Conservation (phyloP, 2,329 filamentous ascomycete species). For the Fusarium tjaetaba region DNA sequence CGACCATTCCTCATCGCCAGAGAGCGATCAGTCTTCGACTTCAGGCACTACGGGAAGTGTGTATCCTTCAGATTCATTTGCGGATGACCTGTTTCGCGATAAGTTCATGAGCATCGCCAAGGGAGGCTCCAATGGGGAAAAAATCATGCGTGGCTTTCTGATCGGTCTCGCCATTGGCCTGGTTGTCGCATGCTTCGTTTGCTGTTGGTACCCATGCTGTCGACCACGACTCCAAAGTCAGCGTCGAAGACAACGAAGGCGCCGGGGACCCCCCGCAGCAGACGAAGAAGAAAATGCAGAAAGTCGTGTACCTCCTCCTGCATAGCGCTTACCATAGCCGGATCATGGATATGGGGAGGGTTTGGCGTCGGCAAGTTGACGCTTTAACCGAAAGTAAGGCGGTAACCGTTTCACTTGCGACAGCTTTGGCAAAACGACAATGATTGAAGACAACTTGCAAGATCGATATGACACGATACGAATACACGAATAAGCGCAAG, state of each 20-base stretch:
- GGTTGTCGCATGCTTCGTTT: conserved; percentile 46
- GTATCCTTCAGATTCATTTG: conserved; percentile 28
- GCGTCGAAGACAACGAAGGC: conserved; percentile 30
- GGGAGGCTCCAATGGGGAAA: conserved; percentile 46
- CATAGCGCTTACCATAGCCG: not conserved
- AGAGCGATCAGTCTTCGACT: conserved; percentile 27
- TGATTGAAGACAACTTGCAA: not conserved
- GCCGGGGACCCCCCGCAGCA: conserved; percentile 25
- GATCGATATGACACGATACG: not conserved
- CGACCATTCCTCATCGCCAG: conserved; percentile 39
- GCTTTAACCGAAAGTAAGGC: not conserved
- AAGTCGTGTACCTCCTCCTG: conserved; percentile 19
- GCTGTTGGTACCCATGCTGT: conserved; percentile 50
- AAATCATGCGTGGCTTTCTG: conserved; percentile 48
- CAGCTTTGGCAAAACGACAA: not conserved
- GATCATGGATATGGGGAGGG: not conserved
- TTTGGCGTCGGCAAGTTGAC: not conserved
- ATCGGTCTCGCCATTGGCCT: conserved; percentile 48
- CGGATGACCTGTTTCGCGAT: conserved; percentile 42
- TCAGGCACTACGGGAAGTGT: conserved; percentile 18
- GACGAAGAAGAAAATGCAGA: conserved; percentile 28
- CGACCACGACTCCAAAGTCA: conserved; percentile 26
- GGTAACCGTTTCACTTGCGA: not conserved
- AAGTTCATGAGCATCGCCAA: conserved; percentile 44
- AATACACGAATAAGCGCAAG: not conserved